These are phyloP conservation scores for Prunus persica DNA, from an alignment of 306 rosid species.

Conservation along the genomic window Prunus_persica_NCBIv2 NC_034013.1:8948001-8948500, in stretches of 20 bases:
- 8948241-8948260: constrained; percentile 36
- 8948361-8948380: constrained; percentile 43
- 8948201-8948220: constrained; percentile 37
- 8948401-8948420: constrained; percentile 95
- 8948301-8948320: neutral
- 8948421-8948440: constrained; percentile 97
- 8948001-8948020: constrained; percentile 66
- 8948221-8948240: constrained; percentile 28
- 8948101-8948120: neutral
- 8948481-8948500: neutral
- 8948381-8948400: constrained; percentile 79
- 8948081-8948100: neutral
- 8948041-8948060: constrained; percentile 39
- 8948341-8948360: neutral
- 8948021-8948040: constrained; percentile 57
- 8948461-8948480: neutral
- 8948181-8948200: constrained; percentile 39
- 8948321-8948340: too few relatives aligned
- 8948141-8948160: neutral
- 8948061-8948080: neutral
- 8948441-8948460: constrained; percentile 51
- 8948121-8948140: neutral
- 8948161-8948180: constrained; percentile 10
- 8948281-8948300: constrained; percentile 28
- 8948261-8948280: constrained; percentile 59